Conservation (phyloP, 768 basidiomycete genomes). For the Cystobasidium tubakii region DNA sequence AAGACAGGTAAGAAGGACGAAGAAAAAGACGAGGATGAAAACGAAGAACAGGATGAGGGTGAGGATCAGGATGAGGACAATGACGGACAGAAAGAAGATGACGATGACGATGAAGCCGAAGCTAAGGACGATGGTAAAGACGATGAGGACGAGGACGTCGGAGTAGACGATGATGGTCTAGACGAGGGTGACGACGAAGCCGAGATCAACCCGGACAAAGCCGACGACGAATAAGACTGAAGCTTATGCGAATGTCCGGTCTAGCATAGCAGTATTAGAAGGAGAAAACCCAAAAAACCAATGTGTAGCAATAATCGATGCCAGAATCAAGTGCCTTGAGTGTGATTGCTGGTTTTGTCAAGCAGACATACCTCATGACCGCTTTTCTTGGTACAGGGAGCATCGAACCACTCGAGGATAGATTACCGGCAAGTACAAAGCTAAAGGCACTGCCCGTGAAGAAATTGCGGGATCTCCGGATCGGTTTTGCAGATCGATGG, state of each 20-base stretch:
- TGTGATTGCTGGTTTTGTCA: too few relatives aligned
- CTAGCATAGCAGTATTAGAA: not conserved
- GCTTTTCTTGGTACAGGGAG: too few relatives aligned
- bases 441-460: too few relatives aligned
- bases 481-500: too few relatives aligned
- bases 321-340: too few relatives aligned
- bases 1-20: not conserved
- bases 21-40: not conserved
- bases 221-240: not conserved
- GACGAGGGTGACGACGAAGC: not conserved
- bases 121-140: not conserved
- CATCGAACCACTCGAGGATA: too few relatives aligned
- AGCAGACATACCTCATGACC: too few relatives aligned
- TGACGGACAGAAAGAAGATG: not conserved
- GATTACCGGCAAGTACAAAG: too few relatives aligned
- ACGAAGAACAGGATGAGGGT: slow-evolving; percentile 4
- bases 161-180: not conserved
- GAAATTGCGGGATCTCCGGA: too few relatives aligned
- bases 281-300: not conserved
- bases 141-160: slow-evolving; percentile 34
- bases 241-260: not conserved
- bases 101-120: not conserved
- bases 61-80: not conserved
- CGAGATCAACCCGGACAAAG: not conserved
- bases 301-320: not conserved